Evolutionary conservation across 257 asterid genomes (phyloP), one percentile per base, ranked within the genome.

Genomic region (Scutellaria baicalensis): DNA sequence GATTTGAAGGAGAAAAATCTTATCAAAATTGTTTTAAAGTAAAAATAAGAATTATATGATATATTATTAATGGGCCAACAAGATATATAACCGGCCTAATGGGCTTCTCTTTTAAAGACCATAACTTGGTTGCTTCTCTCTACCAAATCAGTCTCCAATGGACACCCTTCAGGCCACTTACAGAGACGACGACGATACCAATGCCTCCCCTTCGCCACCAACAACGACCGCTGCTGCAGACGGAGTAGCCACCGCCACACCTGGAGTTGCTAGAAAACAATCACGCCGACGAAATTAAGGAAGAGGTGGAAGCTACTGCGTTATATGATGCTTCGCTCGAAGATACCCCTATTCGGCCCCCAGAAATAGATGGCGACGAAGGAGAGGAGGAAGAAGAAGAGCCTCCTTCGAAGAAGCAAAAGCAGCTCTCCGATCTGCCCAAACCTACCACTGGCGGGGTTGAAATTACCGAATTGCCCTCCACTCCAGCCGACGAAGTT

Each of bases 351-450:
- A 76, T 44, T 44, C 67, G 38, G 3, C 73, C 62, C 27, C 73
- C 66, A 17, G 76, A 69, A 55, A 72, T 82, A 9, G 87, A 83
- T 13, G 84, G 78, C 4, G 83, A 80, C 18, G 91, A 76, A 0
- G 85, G 81, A 0, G 79, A 72, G 1, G 90, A 79, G 1, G 92
- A 82, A 42, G 91, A 75, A 14, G 87, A 77, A 21, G 92, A 82
- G 39, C 88, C 87, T 23, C 79, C 84, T 1, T 61, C 84, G 27
- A 88, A 86, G 83, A 88, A 88, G 84, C 90, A 82, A 68, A 89
- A 85, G 69, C 86, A 80, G 36, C 80, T 81, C 12, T 77, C 89
- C 58, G 78, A 82, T 2, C 47, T 76, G 70, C 83, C 79, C 12
- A 56, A 51, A 66, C 9, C 71, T 6, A 47, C 27, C 17, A 18